These are phyloP conservation scores for Apiospora malaysiana DNA, from an alignment of 2,329 filamentous ascomycete species.

Conservation along the genomic window DNA sequence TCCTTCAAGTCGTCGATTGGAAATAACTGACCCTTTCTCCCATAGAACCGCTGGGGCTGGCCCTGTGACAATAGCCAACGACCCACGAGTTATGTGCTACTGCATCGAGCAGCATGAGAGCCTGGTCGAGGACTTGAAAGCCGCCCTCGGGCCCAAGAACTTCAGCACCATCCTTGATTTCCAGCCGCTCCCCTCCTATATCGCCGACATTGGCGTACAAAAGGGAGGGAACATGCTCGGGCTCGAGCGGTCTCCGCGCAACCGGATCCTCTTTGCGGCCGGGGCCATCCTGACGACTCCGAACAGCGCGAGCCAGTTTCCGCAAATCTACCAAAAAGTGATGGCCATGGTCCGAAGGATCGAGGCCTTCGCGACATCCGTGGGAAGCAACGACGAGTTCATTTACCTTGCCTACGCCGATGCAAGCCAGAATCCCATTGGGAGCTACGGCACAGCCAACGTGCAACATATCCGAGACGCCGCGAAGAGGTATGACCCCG, in stretches of 20 bases:
- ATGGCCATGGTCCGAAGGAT: conserved; percentile 37
- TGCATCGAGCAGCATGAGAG: conserved; percentile 24
- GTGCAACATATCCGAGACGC: conserved; percentile 33
- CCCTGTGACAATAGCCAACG: conserved; percentile 23
- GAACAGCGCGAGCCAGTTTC: conserved; percentile 35
- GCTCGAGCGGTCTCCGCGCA: conserved; percentile 37
- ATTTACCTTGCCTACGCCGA: conserved; percentile 46
- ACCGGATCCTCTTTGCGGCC: conserved; percentile 37
- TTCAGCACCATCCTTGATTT: conserved; percentile 27
- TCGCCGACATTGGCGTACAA: conserved; percentile 39
- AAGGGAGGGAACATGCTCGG: conserved; percentile 40
- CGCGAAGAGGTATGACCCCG: conserved; percentile 44
- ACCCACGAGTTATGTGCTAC: conserved; percentile 27
- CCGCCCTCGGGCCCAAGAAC: conserved; percentile 24
- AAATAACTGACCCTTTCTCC: neutral
- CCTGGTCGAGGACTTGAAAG: conserved; percentile 26
- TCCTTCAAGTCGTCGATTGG: neutral
- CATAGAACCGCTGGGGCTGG: neutral
- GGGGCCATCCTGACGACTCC: conserved; percentile 34
- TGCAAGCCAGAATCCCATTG: conserved; percentile 37
- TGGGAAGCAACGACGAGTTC: conserved; percentile 34
- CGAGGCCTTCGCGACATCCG: conserved; percentile 29
- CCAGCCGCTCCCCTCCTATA: conserved; percentile 35
- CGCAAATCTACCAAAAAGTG: conserved; percentile 39
- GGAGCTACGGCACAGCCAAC: conserved; percentile 43